These are phyloP conservation scores for Botrytis galanthina DNA, from an alignment of 2,329 filamentous ascomycete genomes.

Conservation along the genomic window DNA sequence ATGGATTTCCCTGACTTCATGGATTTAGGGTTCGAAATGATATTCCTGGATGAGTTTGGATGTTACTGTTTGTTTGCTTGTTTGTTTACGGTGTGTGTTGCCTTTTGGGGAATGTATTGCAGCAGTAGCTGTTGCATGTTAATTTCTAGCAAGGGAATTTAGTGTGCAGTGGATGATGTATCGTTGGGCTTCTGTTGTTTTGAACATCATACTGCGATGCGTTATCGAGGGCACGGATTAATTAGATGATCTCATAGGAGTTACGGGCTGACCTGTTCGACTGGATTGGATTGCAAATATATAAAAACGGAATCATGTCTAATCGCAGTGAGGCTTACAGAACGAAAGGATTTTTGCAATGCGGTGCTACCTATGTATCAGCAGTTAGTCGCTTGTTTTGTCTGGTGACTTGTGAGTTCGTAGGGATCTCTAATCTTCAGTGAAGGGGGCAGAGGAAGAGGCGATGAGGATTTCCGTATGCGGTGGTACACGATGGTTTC, in stretches of 20 bases:
- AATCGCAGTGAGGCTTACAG: background rate
- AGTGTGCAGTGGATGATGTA: background rate
- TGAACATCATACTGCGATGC: background rate
- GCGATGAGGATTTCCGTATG: conserved; percentile 1
- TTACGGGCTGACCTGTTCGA: background rate
- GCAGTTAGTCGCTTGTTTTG: background rate
- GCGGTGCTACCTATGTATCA: background rate
- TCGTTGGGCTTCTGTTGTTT: background rate
- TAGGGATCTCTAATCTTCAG: background rate
- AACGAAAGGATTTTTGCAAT: background rate
- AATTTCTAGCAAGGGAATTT: background rate
- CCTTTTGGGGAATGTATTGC: background rate
- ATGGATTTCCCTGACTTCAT: background rate
- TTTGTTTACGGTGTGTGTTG: background rate
- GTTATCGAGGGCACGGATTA: background rate
- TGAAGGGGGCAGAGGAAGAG: background rate
- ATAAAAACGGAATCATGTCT: background rate
- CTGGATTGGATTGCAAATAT: background rate
- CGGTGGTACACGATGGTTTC: background rate
- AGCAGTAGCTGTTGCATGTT: background rate
- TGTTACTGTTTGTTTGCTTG: background rate
- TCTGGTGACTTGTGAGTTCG: background rate
- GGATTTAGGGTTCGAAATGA: background rate
- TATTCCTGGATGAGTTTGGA: background rate
- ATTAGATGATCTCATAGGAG: background rate